Evolutionary conservation across 495 filamentous ascomycete genomes (phyloP).

Genomic region (Neurospora sublineolata): DNA sequence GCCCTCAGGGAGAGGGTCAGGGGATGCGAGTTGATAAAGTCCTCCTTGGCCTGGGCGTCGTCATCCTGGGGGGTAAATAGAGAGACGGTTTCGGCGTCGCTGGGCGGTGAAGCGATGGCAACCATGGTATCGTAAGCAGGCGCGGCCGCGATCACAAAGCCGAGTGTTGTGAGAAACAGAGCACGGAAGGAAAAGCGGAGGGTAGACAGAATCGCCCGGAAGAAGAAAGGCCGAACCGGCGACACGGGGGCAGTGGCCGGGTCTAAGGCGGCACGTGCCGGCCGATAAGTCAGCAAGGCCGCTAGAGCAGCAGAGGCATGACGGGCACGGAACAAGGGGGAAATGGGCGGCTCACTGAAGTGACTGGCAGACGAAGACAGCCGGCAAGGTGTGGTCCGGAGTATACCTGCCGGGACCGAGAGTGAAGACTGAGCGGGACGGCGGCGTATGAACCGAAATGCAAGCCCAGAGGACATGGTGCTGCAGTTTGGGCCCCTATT

Average conservation of each 20-base stretch:
- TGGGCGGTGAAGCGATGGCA: conserved; percentile 41
- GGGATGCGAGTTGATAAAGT: conserved; percentile 64
- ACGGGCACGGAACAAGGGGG: neutral
- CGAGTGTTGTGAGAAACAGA: conserved; percentile 35
- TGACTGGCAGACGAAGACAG: neutral
- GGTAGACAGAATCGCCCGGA: conserved; percentile 12
- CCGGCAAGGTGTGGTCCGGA: neutral
- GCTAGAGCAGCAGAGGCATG: neutral
- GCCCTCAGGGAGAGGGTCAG: conserved; percentile 53
- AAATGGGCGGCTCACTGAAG: neutral
- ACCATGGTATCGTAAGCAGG: conserved; percentile 34
- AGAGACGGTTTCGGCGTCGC: conserved; percentile 61
- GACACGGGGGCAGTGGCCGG: neutral
- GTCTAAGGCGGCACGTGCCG: neutral
- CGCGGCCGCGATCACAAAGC: conserved; percentile 42
- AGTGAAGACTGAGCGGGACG: conserved; percentile 6
- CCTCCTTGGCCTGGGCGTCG: conserved; percentile 51
- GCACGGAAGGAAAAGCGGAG: conserved; percentile 21
- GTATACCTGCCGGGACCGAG: conserved; percentile 3
- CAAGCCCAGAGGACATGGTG: conserved; percentile 9
- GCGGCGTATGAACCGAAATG: conserved; percentile 3
- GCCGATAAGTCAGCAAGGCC: neutral
- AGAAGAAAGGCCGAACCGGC: conserved; percentile 5
- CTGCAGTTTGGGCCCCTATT: neutral
- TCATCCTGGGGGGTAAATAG: conserved; percentile 55